phyloP scores from a whole-genome alignment of 2,329 filamentous ascomycete species.

The Pseudocercospora fuligena region DNA sequence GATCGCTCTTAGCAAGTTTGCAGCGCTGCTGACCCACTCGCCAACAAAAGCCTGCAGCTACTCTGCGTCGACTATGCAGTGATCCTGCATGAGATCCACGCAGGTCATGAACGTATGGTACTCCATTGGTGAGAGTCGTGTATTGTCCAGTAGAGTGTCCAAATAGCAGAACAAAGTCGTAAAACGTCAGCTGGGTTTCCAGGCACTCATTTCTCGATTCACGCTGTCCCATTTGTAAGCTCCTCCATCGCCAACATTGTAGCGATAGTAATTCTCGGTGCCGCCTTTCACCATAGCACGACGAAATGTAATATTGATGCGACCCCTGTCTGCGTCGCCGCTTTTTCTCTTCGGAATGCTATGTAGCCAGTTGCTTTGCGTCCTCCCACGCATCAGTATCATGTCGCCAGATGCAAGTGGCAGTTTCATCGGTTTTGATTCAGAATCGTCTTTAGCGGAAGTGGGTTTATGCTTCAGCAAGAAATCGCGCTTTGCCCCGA shows the following conservation, averaged over 20 bases:
- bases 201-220: conserved; percentile 56
- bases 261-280: conserved; percentile 83
- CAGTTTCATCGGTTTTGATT: conserved; percentile 55
- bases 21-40: background rate
- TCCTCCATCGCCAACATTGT: conserved; percentile 74
- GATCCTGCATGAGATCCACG: background rate
- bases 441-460: conserved; percentile 41
- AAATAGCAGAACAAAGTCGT: background rate
- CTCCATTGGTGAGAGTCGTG: background rate
- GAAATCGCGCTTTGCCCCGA: conserved; percentile 76
- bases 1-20: background rate
- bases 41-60: background rate
- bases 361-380: conserved; percentile 78
- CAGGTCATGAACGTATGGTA: background rate
- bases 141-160: background rate
- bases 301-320: conserved; percentile 78
- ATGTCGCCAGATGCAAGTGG: conserved; percentile 72
- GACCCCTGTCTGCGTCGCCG: conserved; percentile 63
- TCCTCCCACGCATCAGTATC: conserved; percentile 75
- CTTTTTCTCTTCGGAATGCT: conserved; percentile 76
- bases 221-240: conserved; percentile 70
- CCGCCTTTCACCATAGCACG: conserved; percentile 71
- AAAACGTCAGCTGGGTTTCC: conserved; percentile 23
- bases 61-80: background rate
- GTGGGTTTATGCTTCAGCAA: conserved; percentile 77